Evolutionary conservation across 176 grass and related monocot genomes (phyloP), one percentile per base, ranked within the genome.

Genomic region (Oryza australiensis): DNA sequence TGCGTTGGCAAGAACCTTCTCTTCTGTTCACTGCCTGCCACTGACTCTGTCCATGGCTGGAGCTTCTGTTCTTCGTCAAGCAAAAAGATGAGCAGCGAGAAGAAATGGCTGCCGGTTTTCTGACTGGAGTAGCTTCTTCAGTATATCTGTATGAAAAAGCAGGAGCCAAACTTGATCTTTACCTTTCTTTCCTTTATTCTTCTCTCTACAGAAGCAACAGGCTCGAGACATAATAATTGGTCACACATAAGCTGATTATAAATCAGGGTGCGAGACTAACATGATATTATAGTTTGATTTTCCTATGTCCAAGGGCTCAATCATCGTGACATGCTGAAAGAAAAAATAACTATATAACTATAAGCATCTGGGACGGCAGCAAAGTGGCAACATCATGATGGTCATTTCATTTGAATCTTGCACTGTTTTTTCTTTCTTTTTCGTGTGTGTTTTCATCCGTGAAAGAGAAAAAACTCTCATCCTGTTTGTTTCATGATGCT

Each of bases 401-500:
- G 71, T 55, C 42, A 57, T 74, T 67, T 79, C 12, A 12, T 84
- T 41, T 53, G 30, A 69, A 42, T 42, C 24, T 18, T 7, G 7
- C 12, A 77, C 34, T 65, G 68, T 29, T 9, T 53, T 71, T 72
- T 23, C 3, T 53, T 48, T 0, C 11, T 74, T 16, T 18, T 9
- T 18, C 30, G 15, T 68, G 1, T 48, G 37, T 73, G 4, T 68
- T 37, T 66, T 66, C 65, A 15, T 66, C 42, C 32, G 40, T 57
- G 64, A 85, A 57, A n/a, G 42, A 70, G 35, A 35, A 72, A 73
- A 24, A 16, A 65, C n/a, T 51, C 7, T 32, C 59, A 1, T 24
- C 70, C 41, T 41, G 77, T 28, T 20, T 63, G 67, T 84, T 69
- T 68, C 79, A 83, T 86, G 84, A 86, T 83, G 84, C 38, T 86